These are phyloP conservation scores for Aspergillus arachidicola DNA, from an alignment of 2,329 filamentous ascomycete species.

Conservation along the genomic window DNA sequence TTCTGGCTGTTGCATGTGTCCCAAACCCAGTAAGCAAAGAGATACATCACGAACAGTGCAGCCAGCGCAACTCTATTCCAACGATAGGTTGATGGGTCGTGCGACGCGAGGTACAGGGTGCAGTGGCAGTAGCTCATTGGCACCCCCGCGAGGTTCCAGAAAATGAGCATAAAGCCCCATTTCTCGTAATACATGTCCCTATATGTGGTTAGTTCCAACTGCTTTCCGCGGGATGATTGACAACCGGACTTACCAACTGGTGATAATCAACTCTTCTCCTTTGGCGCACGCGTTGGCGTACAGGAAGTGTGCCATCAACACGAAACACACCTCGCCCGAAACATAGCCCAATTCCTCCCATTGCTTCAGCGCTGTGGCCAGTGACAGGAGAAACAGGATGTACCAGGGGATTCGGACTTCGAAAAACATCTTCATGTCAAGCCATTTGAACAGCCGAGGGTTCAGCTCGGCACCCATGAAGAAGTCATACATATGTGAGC, in stretches of 20 bases:
- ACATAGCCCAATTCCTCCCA: constrained; percentile 83
- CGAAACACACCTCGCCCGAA: constrained; percentile 75
- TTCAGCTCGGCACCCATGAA: constrained; percentile 89
- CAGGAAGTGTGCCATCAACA: constrained; percentile 85
- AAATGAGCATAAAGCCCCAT: constrained; percentile 95
- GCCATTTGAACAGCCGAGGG: constrained; percentile 76
- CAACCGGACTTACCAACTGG: constrained; percentile 66
- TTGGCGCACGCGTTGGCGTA: constrained; percentile 92
- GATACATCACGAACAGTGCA: constrained; percentile 67
- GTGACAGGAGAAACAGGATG: constrained; percentile 76
- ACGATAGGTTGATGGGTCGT: constrained; percentile 72
- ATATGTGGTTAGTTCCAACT: background rate
- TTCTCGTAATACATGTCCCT: constrained; percentile 95
- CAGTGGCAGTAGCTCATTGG: constrained; percentile 91
- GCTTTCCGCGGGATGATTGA: background rate
- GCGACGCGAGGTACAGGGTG: constrained; percentile 83
- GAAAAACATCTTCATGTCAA: constrained; percentile 95
- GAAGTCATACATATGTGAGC: constrained; percentile 78
- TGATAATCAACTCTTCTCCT: constrained; percentile 85
- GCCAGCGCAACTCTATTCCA: constrained; percentile 70
- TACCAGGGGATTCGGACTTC: constrained; percentile 95
- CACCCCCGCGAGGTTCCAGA: constrained; percentile 93
- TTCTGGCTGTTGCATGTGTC: constrained; percentile 91
- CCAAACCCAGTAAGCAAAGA: constrained; percentile 88
- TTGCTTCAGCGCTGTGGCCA: constrained; percentile 75